phyloP scores from a whole-genome alignment of 768 basidiomycete species.

The Auriscalpium microsporum region DNA sequence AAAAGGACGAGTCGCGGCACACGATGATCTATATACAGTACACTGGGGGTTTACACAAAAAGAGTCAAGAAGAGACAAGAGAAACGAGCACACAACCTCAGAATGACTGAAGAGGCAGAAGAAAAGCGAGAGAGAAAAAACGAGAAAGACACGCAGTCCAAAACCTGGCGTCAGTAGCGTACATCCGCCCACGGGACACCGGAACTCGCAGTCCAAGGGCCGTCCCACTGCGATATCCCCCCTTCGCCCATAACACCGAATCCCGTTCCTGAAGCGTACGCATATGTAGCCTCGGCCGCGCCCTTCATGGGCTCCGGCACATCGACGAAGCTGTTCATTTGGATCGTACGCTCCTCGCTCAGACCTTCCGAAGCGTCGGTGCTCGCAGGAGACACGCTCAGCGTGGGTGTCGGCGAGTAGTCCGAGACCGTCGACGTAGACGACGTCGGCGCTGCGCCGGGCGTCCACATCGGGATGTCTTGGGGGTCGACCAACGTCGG shows the following conservation, averaged over 20 bases:
- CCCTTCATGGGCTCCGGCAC: not conserved
- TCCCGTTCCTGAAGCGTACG: slow-evolving; percentile 3
- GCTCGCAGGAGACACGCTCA: slow-evolving; percentile 11
- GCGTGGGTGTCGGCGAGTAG: slow-evolving; percentile 15
- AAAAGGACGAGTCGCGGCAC: not conserved
- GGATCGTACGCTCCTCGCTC: slow-evolving; percentile 13
- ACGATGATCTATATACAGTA: not conserved
- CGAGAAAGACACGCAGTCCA: not conserved
- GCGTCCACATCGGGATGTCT: not conserved
- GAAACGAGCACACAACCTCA: slow-evolving; percentile 2
- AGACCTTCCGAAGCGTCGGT: slow-evolving; percentile 14
- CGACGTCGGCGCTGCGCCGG: not conserved
- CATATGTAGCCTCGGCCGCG: slow-evolving; percentile 12
- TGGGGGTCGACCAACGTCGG: not conserved
- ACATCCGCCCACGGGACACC: slow-evolving; percentile 6
- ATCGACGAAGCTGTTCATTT: slow-evolving; percentile 12
- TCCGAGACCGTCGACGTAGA: slow-evolving; percentile 4
- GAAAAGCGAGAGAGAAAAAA: slow-evolving; percentile 7
- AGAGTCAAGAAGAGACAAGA: not conserved
- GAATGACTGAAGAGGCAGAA: slow-evolving; percentile 2
- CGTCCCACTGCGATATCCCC: slow-evolving; percentile 13
- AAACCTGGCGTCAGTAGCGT: slow-evolving; percentile 1
- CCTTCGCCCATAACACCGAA: slow-evolving; percentile 1
- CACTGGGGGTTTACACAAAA: not conserved
- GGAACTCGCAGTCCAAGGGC: slow-evolving; percentile 9